These are phyloP conservation scores for Primulina tabacum DNA, from an alignment of 257 asterid genomes.

Conservation along the genomic window DNA sequence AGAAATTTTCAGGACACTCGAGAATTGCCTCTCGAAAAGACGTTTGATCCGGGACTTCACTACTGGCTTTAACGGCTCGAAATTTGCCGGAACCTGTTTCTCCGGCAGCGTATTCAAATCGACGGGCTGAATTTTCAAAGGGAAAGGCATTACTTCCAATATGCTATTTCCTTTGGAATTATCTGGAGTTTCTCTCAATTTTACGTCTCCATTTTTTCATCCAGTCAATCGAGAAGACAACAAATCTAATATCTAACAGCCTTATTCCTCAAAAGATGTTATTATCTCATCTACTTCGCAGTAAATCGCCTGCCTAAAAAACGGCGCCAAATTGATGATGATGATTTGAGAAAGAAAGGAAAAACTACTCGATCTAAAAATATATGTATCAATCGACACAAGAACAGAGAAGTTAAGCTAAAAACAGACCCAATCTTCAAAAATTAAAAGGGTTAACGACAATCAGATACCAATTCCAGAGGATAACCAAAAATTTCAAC, in stretches of 20 bases:
- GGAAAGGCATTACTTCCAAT: constrained; percentile 34
- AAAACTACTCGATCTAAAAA: constrained; percentile 19
- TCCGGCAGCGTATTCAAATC: constrained; percentile 44
- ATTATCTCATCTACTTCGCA: background rate
- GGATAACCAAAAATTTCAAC: constrained; percentile 23
- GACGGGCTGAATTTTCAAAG: constrained; percentile 82
- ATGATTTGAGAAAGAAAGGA: constrained; percentile 1
- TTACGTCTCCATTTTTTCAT: constrained; percentile 26
- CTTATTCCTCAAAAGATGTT: background rate
- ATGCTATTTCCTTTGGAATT: background rate
- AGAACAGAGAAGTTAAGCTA: constrained; percentile 24
- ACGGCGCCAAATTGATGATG: background rate
- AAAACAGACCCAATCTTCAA: constrained; percentile 25
- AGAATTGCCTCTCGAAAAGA: constrained; percentile 78
- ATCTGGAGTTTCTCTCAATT: constrained; percentile 16
- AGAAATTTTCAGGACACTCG: constrained; percentile 44
- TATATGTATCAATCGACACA: constrained; percentile 19
- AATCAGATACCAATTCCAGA: constrained; percentile 33
- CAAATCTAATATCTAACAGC: constrained; percentile 2
- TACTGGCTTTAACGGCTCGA: constrained; percentile 59
- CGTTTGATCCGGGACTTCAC: constrained; percentile 65
- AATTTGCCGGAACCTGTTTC: constrained; percentile 21
- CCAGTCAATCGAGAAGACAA: constrained; percentile 33
- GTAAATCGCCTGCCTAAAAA: constrained; percentile 12
- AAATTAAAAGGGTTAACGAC: constrained; percentile 24